These are phyloP conservation scores for Vaccinium corymbosum DNA, from an alignment of 148 eudicot species.

Conservation along the genomic window DNA sequence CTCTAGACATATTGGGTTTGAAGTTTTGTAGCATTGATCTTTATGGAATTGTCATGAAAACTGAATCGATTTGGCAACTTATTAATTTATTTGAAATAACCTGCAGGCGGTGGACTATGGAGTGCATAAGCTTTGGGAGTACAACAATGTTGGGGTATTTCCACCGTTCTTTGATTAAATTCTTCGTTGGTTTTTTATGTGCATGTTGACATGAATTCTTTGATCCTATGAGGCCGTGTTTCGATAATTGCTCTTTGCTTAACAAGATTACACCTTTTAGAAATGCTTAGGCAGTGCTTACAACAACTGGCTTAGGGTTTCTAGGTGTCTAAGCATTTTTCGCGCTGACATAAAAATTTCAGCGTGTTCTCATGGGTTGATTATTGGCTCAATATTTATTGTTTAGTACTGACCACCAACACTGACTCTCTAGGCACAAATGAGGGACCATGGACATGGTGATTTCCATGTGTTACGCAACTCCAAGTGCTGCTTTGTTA, in stretches of 20 bases:
- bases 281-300: neutral
- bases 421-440: neutral
- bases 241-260: neutral
- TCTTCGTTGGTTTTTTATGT: constrained; percentile 1
- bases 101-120: constrained; percentile 83
- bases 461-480: neutral
- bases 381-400: too few relatives aligned
- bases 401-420: neutral
- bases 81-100: neutral
- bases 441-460: neutral
- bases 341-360: neutral
- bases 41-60: neutral
- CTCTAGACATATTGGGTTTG: neutral
- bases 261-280: neutral
- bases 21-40: neutral
- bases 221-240: neutral
- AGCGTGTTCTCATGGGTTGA: too few relatives aligned
- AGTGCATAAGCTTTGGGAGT: constrained; percentile 68
- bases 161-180: neutral
- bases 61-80: neutral
- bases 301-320: neutral
- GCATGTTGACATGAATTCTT: neutral
- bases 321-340: neutral
- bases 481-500: neutral
- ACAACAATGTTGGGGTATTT: constrained; percentile 78